These are phyloP conservation scores for Sclerotiophoma versabilis DNA, from an alignment of 2,329 filamentous ascomycete genomes.

Conservation along the genomic window DNA sequence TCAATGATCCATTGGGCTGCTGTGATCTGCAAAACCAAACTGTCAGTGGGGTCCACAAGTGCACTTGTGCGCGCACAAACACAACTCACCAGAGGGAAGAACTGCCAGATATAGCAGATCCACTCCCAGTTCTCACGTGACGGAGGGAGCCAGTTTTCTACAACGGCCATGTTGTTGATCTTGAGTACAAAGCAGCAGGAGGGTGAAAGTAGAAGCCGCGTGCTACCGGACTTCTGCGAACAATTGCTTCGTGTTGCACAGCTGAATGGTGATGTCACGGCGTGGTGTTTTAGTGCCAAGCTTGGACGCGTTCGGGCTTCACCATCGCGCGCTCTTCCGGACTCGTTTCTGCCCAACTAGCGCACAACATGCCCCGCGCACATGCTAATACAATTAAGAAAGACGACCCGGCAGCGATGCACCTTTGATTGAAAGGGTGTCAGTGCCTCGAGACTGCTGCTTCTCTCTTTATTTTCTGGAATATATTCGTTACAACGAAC, in stretches of 20 bases:
- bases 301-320: conserved; percentile 3
- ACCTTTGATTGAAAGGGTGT: no score
- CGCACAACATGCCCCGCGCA: background rate
- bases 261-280: conserved; percentile 14
- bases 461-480: background rate
- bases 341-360: background rate
- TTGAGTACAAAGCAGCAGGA: background rate
- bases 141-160: conserved; percentile 56
- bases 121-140: conserved; percentile 60
- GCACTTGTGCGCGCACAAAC: background rate
- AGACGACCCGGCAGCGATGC: background rate
- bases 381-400: background rate
- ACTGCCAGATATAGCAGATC: conserved; percentile 55
- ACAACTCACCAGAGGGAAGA: conserved; percentile 57
- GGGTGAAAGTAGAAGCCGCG: background rate
- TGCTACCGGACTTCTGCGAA: background rate
- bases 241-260: background rate
- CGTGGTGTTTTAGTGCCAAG: background rate
- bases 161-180: conserved; percentile 48
- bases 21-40: conserved; percentile 63
- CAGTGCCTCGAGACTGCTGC: no score
- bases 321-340: background rate
- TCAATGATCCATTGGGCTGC: conserved; percentile 74
- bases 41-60: background rate
- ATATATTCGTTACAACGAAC: background rate